Base-by-base conservation (phyloP, 2,329 filamentous ascomycete species). In the Teratosphaeria destructans region DNA sequence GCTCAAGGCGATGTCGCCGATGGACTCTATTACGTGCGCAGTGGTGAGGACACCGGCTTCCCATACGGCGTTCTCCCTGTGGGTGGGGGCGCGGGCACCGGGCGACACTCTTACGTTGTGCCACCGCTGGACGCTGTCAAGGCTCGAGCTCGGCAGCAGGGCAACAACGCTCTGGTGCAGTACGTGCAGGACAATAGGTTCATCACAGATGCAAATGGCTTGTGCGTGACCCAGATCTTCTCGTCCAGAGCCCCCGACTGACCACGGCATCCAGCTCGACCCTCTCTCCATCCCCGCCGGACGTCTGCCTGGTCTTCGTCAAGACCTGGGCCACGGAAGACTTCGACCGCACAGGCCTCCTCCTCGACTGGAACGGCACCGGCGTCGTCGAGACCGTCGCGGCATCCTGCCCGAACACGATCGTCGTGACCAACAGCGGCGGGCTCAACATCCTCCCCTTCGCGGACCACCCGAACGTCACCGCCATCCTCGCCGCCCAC, bases 231-330 rank as follows among this genome's bases (percentile, higher is more conserved):
- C 14, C 16, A 49, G 29, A 11, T 19, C 19, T 23, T n/a, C 29
- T 32, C 8, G 23, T 19, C 5, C 43, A 49, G 43, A 19, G 19
- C 5, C 43, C 1, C 8, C n/a, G 5, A 49, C 43, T 49, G 43
- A 43, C 37, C 7, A 43, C 29, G 12, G 11, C 23, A 26, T 32
- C 34, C 12, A 63, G 62, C 43, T 47, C 53, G 2, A 55, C 71
- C 19, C 72, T 78, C 57, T 79, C 79, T 69, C 79, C 77, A 11
- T 70, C 67, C 69, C 27, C 74, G 76, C 63, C 64, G 3, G 74
- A 78, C 8, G 79, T 82, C 10, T 77, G 64, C 69, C 73, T 85
- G n/a, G 82, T 85, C 34, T 82, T 85, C 71, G 73, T 85, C 60
- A 85, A 85, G 80, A 81, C 68, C 14, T 79, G 72, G 69, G 77